Conservation (phyloP, 2,329 filamentous ascomycete species). For the Fusarium begoniae region DNA sequence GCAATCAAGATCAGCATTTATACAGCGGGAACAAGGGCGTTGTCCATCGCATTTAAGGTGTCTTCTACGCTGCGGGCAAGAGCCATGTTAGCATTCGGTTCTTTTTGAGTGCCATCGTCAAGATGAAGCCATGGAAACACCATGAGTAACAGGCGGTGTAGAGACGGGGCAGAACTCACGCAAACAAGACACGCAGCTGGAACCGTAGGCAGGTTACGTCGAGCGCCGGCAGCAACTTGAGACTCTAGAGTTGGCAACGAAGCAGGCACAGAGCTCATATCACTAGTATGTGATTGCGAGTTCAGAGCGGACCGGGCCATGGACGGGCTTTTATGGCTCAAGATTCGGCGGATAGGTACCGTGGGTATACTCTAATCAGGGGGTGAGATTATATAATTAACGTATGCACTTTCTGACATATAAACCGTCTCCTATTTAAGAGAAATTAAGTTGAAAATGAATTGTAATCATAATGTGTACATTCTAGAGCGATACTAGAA, state of each 20-base stretch:
- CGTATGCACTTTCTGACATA: fast-evolving
- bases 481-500: too few relatives aligned
- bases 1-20: not conserved
- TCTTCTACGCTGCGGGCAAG: not conserved
- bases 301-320: not conserved
- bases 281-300: fast-evolving
- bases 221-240: not conserved
- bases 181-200: not conserved
- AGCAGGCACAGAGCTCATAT: not conserved
- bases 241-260: not conserved
- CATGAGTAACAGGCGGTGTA: not conserved
- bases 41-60: constrained; percentile 4
- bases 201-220: not conserved
- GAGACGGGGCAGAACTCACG: not conserved
- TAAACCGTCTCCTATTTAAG: fast-evolving
- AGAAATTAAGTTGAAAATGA: too few relatives aligned
- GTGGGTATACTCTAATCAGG: not conserved
- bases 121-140: not conserved
- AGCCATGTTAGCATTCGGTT: not conserved
- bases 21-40: not conserved
- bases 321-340: not conserved
- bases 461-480: too few relatives aligned
- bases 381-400: not conserved
- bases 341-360: not conserved
- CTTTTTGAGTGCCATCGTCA: not conserved